Percentiles rank a stretch among this genome's conserved stretches.
phyloP scores from a whole-genome alignment of 495 filamentous ascomycete genomes.

The Venustampulla echinocandica region DNA sequence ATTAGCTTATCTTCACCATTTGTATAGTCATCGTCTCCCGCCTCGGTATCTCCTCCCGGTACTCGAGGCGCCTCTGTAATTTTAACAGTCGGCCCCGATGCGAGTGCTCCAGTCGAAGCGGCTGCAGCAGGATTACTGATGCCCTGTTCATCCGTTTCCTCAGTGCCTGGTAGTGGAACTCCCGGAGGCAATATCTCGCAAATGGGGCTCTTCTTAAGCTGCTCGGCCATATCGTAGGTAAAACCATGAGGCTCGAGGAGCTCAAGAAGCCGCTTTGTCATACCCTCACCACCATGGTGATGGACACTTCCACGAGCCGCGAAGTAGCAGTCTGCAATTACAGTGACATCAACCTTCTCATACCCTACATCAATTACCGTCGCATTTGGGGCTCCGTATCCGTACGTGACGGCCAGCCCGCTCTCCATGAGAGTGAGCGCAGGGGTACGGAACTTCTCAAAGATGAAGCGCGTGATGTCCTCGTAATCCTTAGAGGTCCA shows the following conservation, averaged over 20 bases:
- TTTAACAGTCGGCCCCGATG: constrained; percentile 23
- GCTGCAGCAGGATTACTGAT: constrained; percentile 53
- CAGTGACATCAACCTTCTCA: constrained; percentile 85
- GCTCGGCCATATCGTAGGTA: constrained; percentile 84
- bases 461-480: constrained; percentile 78
- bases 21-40: constrained; percentile 41
- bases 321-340: constrained; percentile 68
- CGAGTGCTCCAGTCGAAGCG: constrained; percentile 41
- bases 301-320: constrained; percentile 56
- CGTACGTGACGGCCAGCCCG: constrained; percentile 74
- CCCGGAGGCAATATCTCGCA: constrained; percentile 79
- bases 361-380: constrained; percentile 85
- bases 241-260: constrained; percentile 64
- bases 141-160: constrained; percentile 38
- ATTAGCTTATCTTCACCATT: constrained; percentile 39
- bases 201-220: constrained; percentile 80
- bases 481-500: constrained; percentile 83
- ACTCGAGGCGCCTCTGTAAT: constrained; percentile 33
- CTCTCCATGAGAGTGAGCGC: constrained; percentile 81
- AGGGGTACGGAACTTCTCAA: constrained; percentile 92
- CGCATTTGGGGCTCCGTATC: constrained; percentile 64
- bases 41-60: constrained; percentile 34
- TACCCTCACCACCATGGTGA: constrained; percentile 74
- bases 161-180: constrained; percentile 43
- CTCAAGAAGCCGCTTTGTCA: constrained; percentile 67